Conservation (phyloP, 345 rosid genomes). For the Erucastrum elatum region DNA sequence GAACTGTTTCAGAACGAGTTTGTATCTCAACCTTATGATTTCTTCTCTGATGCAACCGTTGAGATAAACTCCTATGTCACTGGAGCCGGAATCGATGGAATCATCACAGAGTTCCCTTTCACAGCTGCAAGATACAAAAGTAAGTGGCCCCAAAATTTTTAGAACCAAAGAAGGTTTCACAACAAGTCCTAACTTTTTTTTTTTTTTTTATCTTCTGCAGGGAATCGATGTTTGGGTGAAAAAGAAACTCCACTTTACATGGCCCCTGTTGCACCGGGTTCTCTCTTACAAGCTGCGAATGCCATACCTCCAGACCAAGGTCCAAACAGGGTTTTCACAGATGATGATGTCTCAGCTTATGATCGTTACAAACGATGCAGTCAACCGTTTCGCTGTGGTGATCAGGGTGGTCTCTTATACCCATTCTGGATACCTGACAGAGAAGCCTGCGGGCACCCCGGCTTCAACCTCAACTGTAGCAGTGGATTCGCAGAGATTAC, state of each 20-base stretch:
- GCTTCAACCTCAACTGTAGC: neutral
- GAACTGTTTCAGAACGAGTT: slow-evolving; percentile 71
- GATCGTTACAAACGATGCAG: slow-evolving; percentile 23
- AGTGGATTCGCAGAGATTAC: neutral
- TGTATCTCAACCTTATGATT: slow-evolving; percentile 75
- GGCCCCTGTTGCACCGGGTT: slow-evolving; percentile 49
- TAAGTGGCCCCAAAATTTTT: slow-evolving; percentile 40
- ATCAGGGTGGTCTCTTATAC: neutral
- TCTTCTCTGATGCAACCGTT: slow-evolving; percentile 68
- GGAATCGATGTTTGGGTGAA: slow-evolving; percentile 47
- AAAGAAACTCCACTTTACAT: slow-evolving; percentile 45
- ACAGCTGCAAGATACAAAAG: slow-evolving; percentile 61
- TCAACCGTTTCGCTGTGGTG: neutral
- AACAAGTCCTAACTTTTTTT: neutral
- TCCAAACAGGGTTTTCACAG: slow-evolving; percentile 50
- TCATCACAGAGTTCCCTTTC: neutral
- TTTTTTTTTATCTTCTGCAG: slow-evolving; percentile 38
- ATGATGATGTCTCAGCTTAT: slow-evolving; percentile 37
- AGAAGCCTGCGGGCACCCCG: neutral
- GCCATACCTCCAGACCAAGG: slow-evolving; percentile 55
- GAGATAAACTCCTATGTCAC: neutral
- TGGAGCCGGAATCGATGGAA: neutral
- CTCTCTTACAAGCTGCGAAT: slow-evolving; percentile 26
- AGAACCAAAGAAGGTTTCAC: neutral
- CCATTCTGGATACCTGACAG: neutral